A percentile compares a stretch with the other conserved stretches of the same genome.
Conservation (phyloP, 306 rosid species). For the Castanospermum australe region DNA sequence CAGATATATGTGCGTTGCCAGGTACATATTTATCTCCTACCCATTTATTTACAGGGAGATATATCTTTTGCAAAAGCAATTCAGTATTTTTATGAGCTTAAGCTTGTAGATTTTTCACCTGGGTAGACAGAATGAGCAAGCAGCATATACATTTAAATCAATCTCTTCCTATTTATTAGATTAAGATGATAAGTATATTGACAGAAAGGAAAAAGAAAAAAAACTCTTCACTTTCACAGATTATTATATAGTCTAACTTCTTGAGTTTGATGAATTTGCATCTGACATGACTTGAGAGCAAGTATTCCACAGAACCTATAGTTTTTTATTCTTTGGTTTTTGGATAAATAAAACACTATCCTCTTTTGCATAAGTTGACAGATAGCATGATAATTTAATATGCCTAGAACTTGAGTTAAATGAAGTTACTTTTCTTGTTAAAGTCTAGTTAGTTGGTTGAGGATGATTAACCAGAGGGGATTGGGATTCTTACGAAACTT, state of each 20-base stretch:
- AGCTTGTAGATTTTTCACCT: background rate
- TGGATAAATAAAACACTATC: background rate
- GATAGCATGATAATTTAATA: too few relatives aligned
- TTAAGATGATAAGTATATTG: background rate
- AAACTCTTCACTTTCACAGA: background rate
- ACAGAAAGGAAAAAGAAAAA: background rate
- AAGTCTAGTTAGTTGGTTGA: too few relatives aligned
- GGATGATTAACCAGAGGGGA: too few relatives aligned
- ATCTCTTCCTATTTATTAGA: background rate
- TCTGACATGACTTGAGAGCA: background rate
- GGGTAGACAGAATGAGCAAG: background rate
- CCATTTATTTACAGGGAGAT: background rate
- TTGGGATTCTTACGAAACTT: too few relatives aligned
- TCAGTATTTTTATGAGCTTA: background rate
- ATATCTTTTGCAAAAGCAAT: background rate
- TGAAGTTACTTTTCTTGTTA: too few relatives aligned
- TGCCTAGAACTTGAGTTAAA: too few relatives aligned
- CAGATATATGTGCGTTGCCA: constrained; percentile 80
- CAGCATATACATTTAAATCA: background rate
- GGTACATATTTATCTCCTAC: constrained; percentile 46
- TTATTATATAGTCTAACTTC: background rate
- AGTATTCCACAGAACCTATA: background rate
- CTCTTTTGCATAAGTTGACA: background rate
- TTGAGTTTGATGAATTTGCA: constrained; percentile 2
- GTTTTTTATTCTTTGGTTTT: background rate